phyloP scores from a whole-genome alignment of 305 asterid species.

The Fraxinus angustifolia region DNA sequence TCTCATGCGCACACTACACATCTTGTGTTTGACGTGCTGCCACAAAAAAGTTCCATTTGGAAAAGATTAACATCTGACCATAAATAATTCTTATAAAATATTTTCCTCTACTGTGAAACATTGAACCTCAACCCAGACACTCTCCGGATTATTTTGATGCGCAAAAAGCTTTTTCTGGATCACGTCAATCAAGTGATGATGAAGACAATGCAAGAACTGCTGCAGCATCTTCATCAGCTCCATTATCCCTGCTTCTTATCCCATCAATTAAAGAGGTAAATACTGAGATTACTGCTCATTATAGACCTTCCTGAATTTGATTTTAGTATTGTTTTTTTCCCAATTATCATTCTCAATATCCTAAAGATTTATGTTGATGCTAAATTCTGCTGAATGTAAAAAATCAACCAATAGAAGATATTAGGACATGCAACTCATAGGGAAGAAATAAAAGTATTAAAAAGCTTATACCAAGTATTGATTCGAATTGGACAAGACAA shows the following conservation, averaged over 20 bases:
- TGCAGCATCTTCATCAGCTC: constrained; percentile 57
- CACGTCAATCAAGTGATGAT: constrained; percentile 58
- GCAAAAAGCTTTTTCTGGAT: constrained; percentile 59
- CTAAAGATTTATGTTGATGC: not conserved
- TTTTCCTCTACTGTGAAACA: constrained; percentile 16
- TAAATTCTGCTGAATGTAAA: not conserved
- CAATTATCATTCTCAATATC: not conserved
- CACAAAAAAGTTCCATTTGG: constrained; percentile 1
- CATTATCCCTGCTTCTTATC: constrained; percentile 62
- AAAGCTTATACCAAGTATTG: not conserved
- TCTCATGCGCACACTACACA: not conserved
- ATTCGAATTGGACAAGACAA: not conserved
- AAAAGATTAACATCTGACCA: constrained; percentile 10
- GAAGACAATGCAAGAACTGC: constrained; percentile 60
- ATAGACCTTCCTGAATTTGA: constrained; percentile 10
- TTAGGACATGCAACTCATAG: not conserved
- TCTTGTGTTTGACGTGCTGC: constrained; percentile 1
- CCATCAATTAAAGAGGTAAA: constrained; percentile 88
- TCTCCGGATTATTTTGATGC: constrained; percentile 78
- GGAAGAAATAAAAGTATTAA: constrained; percentile 7
- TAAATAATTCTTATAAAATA: constrained; percentile 10
- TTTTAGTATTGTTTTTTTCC: not conserved
- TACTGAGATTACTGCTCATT: not conserved
- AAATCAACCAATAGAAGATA: not conserved
- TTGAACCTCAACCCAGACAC: constrained; percentile 39